Evolutionary conservation across 2,329 filamentous ascomycete species (phyloP).

Genomic region (Mycosphaerella arachidis): DNA sequence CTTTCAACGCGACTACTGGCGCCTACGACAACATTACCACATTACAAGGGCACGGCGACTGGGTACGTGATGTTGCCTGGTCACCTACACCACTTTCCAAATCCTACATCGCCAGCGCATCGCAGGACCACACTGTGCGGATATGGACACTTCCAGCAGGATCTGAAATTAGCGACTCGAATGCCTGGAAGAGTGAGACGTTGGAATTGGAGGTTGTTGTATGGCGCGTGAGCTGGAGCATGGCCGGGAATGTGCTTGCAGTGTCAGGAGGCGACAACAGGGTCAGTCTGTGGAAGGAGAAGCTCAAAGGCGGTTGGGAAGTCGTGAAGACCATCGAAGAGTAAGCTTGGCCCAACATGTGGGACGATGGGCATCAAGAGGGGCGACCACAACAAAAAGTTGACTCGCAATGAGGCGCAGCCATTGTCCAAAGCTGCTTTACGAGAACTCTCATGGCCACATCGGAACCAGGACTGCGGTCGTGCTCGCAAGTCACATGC

Average conservation of each 20-base stretch:
- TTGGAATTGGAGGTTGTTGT: constrained; percentile 83
- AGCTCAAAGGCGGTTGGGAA: constrained; percentile 93
- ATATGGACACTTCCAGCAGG: constrained; percentile 71
- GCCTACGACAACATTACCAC: constrained; percentile 48
- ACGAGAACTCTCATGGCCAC: not conserved
- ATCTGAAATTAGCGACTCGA: constrained; percentile 42
- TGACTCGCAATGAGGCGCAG: not conserved
- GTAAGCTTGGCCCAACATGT: constrained; percentile 13
- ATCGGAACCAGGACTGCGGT: not conserved
- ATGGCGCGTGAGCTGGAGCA: constrained; percentile 96
- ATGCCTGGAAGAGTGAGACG: constrained; percentile 79
- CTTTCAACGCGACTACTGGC: constrained; percentile 56
- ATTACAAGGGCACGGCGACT: constrained; percentile 81
- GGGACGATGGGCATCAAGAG: not conserved
- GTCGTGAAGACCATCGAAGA: constrained; percentile 88
- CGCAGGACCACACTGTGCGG: constrained; percentile 92
- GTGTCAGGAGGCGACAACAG: constrained; percentile 94
- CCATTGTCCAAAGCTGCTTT: not conserved
- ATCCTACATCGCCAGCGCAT: constrained; percentile 92
- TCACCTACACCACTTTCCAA: constrained; percentile 91
- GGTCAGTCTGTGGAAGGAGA: constrained; percentile 98
- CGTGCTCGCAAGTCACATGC: not conserved
- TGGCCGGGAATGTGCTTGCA: constrained; percentile 93
- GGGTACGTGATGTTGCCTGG: constrained; percentile 98
- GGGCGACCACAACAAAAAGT: not conserved